Evolutionary conservation across 2,329 filamentous ascomycete genomes (phyloP), one percentile per base, ranked within the genome.

Genomic region (Blumeriella jaapii): DNA sequence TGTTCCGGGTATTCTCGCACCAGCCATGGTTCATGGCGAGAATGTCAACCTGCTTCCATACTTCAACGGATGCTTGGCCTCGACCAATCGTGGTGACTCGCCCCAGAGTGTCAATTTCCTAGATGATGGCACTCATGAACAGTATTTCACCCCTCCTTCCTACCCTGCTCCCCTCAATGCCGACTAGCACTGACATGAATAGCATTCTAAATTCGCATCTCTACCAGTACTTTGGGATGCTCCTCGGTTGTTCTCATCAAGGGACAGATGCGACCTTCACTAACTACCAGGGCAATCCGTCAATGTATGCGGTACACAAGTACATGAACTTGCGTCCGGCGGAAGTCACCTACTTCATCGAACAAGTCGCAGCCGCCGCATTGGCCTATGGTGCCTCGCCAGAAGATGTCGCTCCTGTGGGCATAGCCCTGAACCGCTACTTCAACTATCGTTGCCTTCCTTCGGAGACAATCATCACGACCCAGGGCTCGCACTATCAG

Each of bases 151-250:
- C n/a, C n/a, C n/a, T n/a, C n/a, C n/a, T n/a, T n/a, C n/a, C 26
- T 71, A 64, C 42, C 69, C 69, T 18, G 61, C 55, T 12, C 68
- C 71, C 14, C 50, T 76, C 44, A 66, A 59, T 6, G 9, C 22
- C 12, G 9, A 26, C 11, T 7, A 14, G 13, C 3, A 17, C 42
- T 51, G 26, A 51, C 26, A 4, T 8, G 1, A 26, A 5, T 27
- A 53, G 62, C 35, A 60, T 54, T 41, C 67, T 78, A 35, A 55
- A 78, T 41, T 76, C 69, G 26, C 73, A 77, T 49, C 59, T 78
- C 23, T 77, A 78, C 58, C 55, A 69, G 44, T 77, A 68, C 61
- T 78, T 78, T 51, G 72, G 69, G 32, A 59, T 59, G 16, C 61
- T 78, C 13, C 63, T 76, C 25, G 68, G 67, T 46, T 77, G 71